Percentiles rank a stretch among this genome's conserved stretches.
Evolutionary conservation across 306 rosid genomes (phyloP).

Genomic region (Fagus crenata): DNA sequence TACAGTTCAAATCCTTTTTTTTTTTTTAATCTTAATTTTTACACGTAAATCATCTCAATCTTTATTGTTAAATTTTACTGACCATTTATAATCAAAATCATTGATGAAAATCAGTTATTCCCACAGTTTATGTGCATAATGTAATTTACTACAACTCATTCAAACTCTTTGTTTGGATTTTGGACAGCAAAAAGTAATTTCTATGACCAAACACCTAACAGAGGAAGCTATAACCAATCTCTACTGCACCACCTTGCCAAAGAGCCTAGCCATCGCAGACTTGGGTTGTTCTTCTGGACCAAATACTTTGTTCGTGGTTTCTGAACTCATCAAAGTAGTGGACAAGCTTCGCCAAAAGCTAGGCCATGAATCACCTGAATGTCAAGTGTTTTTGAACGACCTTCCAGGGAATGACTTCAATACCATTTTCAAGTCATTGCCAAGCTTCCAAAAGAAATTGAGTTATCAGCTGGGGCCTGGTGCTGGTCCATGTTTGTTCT

Average conservation of each 20-base stretch:
- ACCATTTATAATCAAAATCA: not conserved
- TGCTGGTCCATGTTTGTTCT: constrained; percentile 40
- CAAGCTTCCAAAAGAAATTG: constrained; percentile 31
- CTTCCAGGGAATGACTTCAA: constrained; percentile 61
- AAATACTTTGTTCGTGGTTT: constrained; percentile 42
- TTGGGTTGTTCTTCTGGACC: constrained; percentile 66
- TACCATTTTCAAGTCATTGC: constrained; percentile 41
- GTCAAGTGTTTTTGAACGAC: constrained; percentile 45
- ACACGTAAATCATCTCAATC: not conserved
- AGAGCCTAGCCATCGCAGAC: constrained; percentile 42
- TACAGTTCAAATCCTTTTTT: no score
- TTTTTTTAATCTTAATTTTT: no score
- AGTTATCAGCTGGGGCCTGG: constrained; percentile 16
- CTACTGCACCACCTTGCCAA: constrained; percentile 15
- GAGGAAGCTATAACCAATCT: constrained; percentile 44
- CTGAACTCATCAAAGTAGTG: constrained; percentile 34
- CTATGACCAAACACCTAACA: constrained; percentile 36
- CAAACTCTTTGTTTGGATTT: not conserved
- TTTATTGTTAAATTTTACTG: not conserved
- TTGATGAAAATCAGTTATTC: not conserved
- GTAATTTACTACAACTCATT: not conserved
- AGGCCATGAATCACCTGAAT: constrained; percentile 36
- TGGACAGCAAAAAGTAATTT: constrained; percentile 43
- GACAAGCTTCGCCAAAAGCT: constrained; percentile 34
- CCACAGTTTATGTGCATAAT: not conserved